phyloP scores from a whole-genome alignment of 2,329 filamentous ascomycete species.

The Colletotrichum camelliae region DNA sequence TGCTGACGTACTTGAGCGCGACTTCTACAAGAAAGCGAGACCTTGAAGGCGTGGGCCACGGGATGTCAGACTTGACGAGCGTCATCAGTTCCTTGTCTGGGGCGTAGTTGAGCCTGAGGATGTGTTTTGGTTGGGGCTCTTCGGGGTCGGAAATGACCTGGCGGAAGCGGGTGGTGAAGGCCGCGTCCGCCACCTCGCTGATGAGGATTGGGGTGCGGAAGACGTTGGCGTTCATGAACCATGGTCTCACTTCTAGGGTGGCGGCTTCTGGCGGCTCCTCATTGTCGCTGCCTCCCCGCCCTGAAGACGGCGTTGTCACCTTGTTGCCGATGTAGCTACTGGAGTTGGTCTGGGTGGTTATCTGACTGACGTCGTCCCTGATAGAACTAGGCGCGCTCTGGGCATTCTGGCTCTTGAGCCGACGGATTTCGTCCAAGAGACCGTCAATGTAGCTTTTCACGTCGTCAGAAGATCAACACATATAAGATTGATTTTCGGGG shows the following conservation, averaged over 20 bases:
- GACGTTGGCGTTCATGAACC: conserved; percentile 37
- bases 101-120: conserved; percentile 37
- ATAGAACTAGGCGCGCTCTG: background rate
- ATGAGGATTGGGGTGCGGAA: conserved; percentile 37
- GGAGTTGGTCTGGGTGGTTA: background rate
- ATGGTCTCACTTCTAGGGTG: conserved; percentile 28
- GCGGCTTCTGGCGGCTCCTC: background rate
- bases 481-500: background rate
- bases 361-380: background rate
- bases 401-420: conserved; percentile 28
- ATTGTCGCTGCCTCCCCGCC: background rate
- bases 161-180: conserved; percentile 40
- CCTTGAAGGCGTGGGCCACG: conserved; percentile 43
- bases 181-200: conserved; percentile 38
- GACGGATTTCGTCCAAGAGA: conserved; percentile 36
- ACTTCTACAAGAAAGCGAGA: conserved; percentile 42
- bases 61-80: conserved; percentile 32
- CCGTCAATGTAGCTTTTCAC: conserved; percentile 36
- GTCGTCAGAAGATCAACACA: background rate
- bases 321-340: background rate
- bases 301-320: background rate
- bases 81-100: conserved; percentile 31
- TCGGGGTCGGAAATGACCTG: conserved; percentile 35
- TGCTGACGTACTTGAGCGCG: conserved; percentile 43
- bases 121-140: conserved; percentile 29